Conservation (phyloP, 768 basidiomycete genomes). For the Paxillus rubicundulus region DNA sequence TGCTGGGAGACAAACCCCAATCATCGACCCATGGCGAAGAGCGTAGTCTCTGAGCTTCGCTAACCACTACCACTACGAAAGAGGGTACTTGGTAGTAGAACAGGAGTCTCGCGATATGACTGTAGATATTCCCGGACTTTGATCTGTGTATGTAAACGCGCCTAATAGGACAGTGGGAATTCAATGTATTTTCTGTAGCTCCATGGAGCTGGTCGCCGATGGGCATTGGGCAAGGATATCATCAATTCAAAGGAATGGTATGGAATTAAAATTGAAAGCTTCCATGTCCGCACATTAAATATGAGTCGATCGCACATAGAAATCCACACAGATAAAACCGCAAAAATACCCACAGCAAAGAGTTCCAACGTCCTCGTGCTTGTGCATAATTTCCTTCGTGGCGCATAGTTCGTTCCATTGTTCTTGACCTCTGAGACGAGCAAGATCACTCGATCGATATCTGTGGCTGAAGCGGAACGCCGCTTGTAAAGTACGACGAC, state of each 20-base stretch:
- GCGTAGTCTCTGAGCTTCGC: neutral
- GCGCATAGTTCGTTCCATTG: neutral
- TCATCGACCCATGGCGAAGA: constrained; percentile 14
- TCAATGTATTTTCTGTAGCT: neutral
- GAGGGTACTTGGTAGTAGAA: neutral
- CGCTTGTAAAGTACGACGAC: constrained; percentile 46
- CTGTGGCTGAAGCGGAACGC: constrained; percentile 55
- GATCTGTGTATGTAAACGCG: neutral
- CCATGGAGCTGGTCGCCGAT: neutral
- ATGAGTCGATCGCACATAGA: constrained; percentile 4
- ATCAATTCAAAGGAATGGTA: constrained; percentile 5
- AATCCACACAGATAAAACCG: constrained; percentile 5
- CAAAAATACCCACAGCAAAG: neutral
- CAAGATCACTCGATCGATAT: constrained; percentile 71
- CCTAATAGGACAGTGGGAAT: neutral
- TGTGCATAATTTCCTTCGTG: constrained; percentile 5
- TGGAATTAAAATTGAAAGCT: constrained; percentile 17
- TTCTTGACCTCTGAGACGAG: neutral
- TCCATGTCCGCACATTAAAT: constrained; percentile 19
- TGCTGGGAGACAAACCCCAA: constrained; percentile 13
- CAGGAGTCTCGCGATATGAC: neutral
- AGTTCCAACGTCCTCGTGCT: neutral
- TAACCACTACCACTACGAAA: neutral
- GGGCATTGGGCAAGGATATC: neutral
- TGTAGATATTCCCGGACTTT: neutral